Base-by-base conservation (phyloP, 2,329 filamentous ascomycete genomes). In the Botrytis elliptica region DNA sequence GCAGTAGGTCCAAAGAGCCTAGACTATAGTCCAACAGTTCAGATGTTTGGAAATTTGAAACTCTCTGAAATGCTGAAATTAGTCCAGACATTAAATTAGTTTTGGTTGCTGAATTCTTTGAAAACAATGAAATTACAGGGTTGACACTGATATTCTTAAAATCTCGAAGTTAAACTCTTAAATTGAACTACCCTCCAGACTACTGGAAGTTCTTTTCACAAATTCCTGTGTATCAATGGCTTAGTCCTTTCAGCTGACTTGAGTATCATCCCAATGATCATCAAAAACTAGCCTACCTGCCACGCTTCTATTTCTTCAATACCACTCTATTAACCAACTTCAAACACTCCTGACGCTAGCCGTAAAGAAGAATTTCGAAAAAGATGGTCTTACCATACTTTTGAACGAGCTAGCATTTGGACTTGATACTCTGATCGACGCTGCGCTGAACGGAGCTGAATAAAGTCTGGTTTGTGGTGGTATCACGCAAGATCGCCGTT, bases 31-130 rank as follows among this genome's bases (percentile, higher is more conserved):
- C 49, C 49, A n/a, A 52, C 2, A 2, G 9, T n/a, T 12, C 49
- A n/a, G 5, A n/a, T 5, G 0, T 14, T n/a, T 14, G 10, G 4
- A 14, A 14, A 0, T 4, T 5, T n/a, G 0, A 10, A 4, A 25
- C 3, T 9, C 2, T 25, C 10, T n/a, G 22, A 52, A 52, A 14
- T 52, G 49, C 49, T 52, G 49, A n/a, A 0, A 52, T n/a, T 14
- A 3, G 6, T 52, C 0, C 4, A 25, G 8, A n/a, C 25, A 52
- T 25, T n/a, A 4, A n/a, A 4, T 2, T 52, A 6, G 4, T 12
- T 12, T 52, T n/a, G 25, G 0, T n/a, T 6, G 25, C 14, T 52
- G 5, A 1, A 10, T n/a, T 12, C 14, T 1, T n/a, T n/a, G 25
- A 6, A 6, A 7, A n/a, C 14, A 9, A 5, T n/a, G 3, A 1